Base-by-base conservation (phyloP, 352 stramenopile species). In the Phytophthora nicotianae region DNA sequence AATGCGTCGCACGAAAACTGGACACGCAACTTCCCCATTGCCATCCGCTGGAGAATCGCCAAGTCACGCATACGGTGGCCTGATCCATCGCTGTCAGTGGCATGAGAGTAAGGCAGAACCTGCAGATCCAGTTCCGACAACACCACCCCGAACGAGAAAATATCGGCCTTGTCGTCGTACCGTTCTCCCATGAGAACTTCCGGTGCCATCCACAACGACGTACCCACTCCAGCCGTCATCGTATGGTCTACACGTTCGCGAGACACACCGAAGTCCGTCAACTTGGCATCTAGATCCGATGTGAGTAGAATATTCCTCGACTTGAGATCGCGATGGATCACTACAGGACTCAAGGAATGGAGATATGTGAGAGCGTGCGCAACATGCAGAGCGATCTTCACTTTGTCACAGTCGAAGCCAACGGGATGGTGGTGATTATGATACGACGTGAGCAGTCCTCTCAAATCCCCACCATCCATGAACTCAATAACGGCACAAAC, bases 331-430 rank as follows among this genome's bases (percentile, higher is more conserved):
- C 32, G 32, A n/a, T 38, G 32, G 11, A 38, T 38, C 32, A 38
- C 32, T 11, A 38, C 32, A 17, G 10, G 32, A n/a, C 32, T 17
- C 5, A 38, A 38, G 1, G 24, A n/a, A 27, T 50, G 49, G 13
- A 45, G 16, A 9, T 50, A 50, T 7, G 51, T 59, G 51, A 59
- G 32, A 16, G 32, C 32, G n/a, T 38, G 32, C 29, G 29, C 29
- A 35, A 35, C 29, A 35, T 35, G 29, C 29, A 35, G 29, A 8
- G 29, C 29, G 29, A 35, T 35, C 9, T 35, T 35, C 29, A 35
- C 29, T 35, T 35, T 35, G 8, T 35, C 8, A 13, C 29, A 35
- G 29, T 35, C 29, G 29, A 35, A 35, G 4, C 29, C 29, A 35
- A 35, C 29, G 29, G 29, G 29, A 35, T 35, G 29, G 29, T 35